Conservation (phyloP, 768 basidiomycete genomes). For the Pulveroboletus sp. region DNA sequence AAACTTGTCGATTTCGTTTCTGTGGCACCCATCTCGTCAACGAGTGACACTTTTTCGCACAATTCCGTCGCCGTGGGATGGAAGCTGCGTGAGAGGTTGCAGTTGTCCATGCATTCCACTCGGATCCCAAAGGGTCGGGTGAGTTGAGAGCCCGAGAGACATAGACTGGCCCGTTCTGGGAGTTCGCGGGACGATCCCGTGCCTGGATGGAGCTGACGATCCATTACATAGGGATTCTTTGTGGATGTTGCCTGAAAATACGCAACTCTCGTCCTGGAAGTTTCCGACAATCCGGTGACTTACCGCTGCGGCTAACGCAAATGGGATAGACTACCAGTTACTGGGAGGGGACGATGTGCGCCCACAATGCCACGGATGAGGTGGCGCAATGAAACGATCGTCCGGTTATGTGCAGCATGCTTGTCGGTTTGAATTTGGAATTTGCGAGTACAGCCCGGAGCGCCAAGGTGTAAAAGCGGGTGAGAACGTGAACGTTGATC, state of each 20-base stretch:
- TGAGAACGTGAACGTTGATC: no score
- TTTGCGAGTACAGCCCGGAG: no score
- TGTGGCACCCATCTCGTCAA: not conserved
- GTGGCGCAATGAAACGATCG: conserved; percentile 11
- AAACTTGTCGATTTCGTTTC: not conserved
- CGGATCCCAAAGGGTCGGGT: not conserved
- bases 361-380: not conserved
- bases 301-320: no score
- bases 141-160: not conserved
- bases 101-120: not conserved
- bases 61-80: not conserved
- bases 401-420: not conserved
- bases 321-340: no score
- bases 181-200: conserved; percentile 11
- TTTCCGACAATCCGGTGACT: conserved; percentile 15
- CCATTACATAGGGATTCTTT: conserved; percentile 1
- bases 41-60: not conserved
- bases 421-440: conserved; percentile 8
- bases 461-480: no score
- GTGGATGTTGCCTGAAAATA: not conserved
- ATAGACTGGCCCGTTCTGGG: not conserved
- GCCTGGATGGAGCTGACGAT: conserved; percentile 4
- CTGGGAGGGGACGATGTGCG: not conserved
- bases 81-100: not conserved
- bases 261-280: conserved; percentile 4